Base-by-base conservation (phyloP, 2,329 filamentous ascomycete genomes). In the Amauroascus verrucosus region DNA sequence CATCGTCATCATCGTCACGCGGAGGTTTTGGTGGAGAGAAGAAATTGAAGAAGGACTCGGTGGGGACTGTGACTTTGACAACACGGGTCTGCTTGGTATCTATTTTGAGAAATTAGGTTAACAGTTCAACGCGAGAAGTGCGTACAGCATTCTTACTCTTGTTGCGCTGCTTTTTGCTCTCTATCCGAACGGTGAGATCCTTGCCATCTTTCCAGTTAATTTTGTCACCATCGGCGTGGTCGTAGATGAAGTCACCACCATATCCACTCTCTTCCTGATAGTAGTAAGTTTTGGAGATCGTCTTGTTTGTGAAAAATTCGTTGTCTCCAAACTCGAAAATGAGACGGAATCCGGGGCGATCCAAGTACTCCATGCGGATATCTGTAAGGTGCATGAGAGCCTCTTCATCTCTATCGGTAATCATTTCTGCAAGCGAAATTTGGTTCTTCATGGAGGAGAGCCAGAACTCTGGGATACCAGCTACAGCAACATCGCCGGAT, bases 361-460 rank as follows among this genome's bases (percentile, higher is more conserved):
- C 91, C 61, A 97, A 86, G 70, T 98, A 98, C 75, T 98, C 91
- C 91, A 98, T 96, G 68, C 91, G 89, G 64, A 98, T 88, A 69
- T 98, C 91, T 61, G 80, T 84, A 54, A 98, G 79, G 67, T 85
- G 79, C 76, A 94, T 95, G 55, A 98, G 84, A 51, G 90, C 93
- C 62, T 82, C 83, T 80, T 98, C 93, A 68, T 98, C 93, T 60
- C 89, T 86, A 65, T 97, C 93, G 65, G 93, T 98, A 70, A 98
- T 96, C 82, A 96, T 95, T 75, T 98, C 94, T 54, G 91, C 88
- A 54, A 98, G 83, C 28, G 90, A 95, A 65, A 93, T 82, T 71
- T 96, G 91, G 78, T 98, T 98, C 81, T 98, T 98, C 91, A 98
- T 97, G 63, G 94, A 91, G 57, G 91, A 96, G 48, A 98, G 80